Percentiles rank a stretch among this genome's conserved stretches.
These are phyloP conservation scores for Diutina pseudorugosa DNA, from an alignment of 1,139 yeast species.

Conservation along the genomic window DNA sequence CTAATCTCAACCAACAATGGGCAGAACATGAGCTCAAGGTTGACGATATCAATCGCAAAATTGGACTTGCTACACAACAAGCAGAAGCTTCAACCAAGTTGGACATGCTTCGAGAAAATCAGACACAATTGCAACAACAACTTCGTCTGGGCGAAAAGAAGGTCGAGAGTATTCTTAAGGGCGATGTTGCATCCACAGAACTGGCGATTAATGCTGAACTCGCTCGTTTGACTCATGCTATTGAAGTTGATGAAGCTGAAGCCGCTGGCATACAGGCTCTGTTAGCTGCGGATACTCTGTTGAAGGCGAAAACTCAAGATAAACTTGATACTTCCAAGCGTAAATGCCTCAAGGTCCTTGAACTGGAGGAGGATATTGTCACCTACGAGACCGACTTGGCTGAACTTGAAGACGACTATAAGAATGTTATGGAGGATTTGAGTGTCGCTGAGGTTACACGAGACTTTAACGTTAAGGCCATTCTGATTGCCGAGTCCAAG, in stretches of 20 bases:
- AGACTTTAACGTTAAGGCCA: constrained; percentile 51
- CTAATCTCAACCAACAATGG: not conserved
- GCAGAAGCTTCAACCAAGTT: not conserved
- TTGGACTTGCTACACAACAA: not conserved
- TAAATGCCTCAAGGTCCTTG: not conserved
- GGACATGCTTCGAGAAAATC: not conserved
- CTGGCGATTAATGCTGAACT: not conserved
- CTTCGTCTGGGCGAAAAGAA: not conserved
- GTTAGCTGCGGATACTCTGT: not conserved
- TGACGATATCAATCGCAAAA: not conserved
- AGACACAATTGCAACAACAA: not conserved
- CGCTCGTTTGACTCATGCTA: not conserved
- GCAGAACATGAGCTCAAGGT: not conserved
- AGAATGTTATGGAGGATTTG: constrained; percentile 45
- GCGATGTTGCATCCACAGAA: not conserved
- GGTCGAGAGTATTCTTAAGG: not conserved
- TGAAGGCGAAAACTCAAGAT: not conserved
- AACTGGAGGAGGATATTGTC: constrained; percentile 30
- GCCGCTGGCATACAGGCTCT: not conserved
- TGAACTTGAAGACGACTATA: constrained; percentile 47
- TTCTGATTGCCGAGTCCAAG: constrained; percentile 43
- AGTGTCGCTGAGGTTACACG: constrained; percentile 57
- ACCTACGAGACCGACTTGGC: constrained; percentile 35
- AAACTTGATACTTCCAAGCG: not conserved
- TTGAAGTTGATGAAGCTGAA: not conserved